phyloP scores from a whole-genome alignment of 1,139 yeast species.

The Diutina catenulata region DNA sequence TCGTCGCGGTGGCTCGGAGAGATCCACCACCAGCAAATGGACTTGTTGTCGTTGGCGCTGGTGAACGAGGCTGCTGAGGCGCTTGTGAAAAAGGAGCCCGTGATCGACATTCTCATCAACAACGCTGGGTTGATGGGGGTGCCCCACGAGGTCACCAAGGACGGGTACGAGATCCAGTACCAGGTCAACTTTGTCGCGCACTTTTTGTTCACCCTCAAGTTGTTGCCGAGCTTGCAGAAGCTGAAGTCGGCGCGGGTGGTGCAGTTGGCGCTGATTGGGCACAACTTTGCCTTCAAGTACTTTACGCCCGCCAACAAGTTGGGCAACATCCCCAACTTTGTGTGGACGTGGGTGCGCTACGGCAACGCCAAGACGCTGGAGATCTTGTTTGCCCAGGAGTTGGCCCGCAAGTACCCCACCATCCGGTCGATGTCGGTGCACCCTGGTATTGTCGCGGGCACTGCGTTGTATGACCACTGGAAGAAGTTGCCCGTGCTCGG shows the following conservation, averaged over 20 bases:
- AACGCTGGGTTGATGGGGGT: constrained; percentile 34
- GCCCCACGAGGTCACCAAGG: constrained; percentile 24
- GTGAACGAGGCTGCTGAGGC: constrained; percentile 20
- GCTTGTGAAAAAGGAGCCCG: constrained; percentile 15
- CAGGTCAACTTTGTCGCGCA: constrained; percentile 30
- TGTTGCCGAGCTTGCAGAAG: constrained; percentile 19
- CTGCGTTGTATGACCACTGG: constrained; percentile 24
- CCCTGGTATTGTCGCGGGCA: constrained; percentile 28
- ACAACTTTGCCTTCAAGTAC: constrained; percentile 15
- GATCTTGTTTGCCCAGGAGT: constrained; percentile 20
- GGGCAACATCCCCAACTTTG: constrained; percentile 15
- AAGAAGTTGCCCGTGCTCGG: constrained; percentile 18
- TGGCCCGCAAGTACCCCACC: constrained; percentile 20
- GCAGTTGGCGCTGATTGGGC: constrained; percentile 24
- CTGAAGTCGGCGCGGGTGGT: constrained; percentile 22
- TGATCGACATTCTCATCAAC: constrained; percentile 23
- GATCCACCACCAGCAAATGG: constrained; percentile 19
- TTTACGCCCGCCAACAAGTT: constrained; percentile 13
- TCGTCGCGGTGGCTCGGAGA: constrained; percentile 15
- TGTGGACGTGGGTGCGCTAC: constrained; percentile 23
- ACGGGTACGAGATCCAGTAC: constrained; percentile 29
- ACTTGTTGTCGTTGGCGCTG: constrained; percentile 20
- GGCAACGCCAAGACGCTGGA: constrained; percentile 23
- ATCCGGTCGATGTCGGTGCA: constrained; percentile 25
- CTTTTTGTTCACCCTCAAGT: constrained; percentile 19